Conservation (phyloP, 768 basidiomycete species). For the Leccinum variicolor region DNA sequence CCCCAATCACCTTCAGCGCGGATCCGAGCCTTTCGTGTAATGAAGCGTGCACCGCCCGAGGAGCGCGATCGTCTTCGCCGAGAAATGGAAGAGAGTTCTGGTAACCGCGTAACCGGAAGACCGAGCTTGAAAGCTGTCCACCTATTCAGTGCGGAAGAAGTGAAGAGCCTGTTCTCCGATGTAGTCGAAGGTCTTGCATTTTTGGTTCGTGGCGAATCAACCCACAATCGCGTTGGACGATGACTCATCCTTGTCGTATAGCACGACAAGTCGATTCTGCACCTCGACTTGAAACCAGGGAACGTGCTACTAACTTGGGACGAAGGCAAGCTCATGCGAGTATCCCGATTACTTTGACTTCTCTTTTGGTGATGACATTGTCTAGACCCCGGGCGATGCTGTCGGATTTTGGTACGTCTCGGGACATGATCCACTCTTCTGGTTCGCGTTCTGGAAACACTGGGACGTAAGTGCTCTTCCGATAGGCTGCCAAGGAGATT, state of each 20-base stretch:
- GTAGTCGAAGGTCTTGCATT: conserved; percentile 86
- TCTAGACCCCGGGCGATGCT: conserved; percentile 88
- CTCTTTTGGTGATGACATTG: background rate
- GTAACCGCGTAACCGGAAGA: conserved; percentile 22
- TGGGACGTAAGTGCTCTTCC: conserved; percentile 64
- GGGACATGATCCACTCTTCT: conserved; percentile 78
- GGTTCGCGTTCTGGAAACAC: conserved; percentile 85
- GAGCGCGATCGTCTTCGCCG: conserved; percentile 60
- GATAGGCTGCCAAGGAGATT: background rate
- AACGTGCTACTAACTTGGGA: conserved; percentile 94
- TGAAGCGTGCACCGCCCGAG: conserved; percentile 60
- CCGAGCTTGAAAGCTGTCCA: conserved; percentile 72
- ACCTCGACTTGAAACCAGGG: conserved; percentile 91
- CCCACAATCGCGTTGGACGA: background rate
- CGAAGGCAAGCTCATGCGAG: conserved; percentile 77
- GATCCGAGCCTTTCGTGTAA: conserved; percentile 71
- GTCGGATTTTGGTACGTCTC: conserved; percentile 93
- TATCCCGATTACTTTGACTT: background rate
- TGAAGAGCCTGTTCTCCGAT: conserved; percentile 76
- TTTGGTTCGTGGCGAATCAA: conserved; percentile 49
- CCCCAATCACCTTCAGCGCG: conserved; percentile 62
- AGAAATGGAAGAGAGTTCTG: conserved; percentile 40
- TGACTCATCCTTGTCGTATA: conserved; percentile 26
- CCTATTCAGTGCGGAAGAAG: conserved; percentile 80
- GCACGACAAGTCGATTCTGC: conserved; percentile 84